These are phyloP conservation scores for Chlorociboria aeruginascens DNA, from an alignment of 495 filamentous ascomycete species.

Conservation along the genomic window DNA sequence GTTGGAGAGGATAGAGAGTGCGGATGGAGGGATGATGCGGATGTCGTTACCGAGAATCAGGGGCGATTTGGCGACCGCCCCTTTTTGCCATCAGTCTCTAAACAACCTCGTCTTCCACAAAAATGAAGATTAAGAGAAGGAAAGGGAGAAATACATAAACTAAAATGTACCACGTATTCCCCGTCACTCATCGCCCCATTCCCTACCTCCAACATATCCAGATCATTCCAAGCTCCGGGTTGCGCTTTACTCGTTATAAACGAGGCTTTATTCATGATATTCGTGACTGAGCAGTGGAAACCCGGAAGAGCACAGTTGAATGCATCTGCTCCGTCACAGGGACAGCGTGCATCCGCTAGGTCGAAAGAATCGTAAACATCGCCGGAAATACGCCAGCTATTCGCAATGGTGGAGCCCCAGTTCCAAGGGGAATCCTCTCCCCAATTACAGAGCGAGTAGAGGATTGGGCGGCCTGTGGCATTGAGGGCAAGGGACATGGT, in stretches of 20 bases:
- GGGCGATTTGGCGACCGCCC: slow-evolving; percentile 21
- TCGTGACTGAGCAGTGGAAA: slow-evolving; percentile 36
- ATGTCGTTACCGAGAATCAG: slow-evolving; percentile 34
- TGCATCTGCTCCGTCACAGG: slow-evolving; percentile 27
- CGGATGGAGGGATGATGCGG: slow-evolving; percentile 25
- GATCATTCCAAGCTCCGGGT: slow-evolving; percentile 47
- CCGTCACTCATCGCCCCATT: slow-evolving; percentile 42
- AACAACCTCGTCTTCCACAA: too few species aligned
- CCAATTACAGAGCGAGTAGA: slow-evolving; percentile 50
- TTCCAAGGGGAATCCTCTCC: slow-evolving; percentile 36
- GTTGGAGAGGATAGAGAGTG: slow-evolving; percentile 47
- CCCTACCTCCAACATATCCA: slow-evolving; percentile 61
- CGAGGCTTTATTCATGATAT: slow-evolving; percentile 40
- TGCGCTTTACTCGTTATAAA: slow-evolving; percentile 38
- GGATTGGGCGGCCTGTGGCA: slow-evolving; percentile 39
- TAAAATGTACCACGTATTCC: slow-evolving; percentile 32
- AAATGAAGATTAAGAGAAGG: not conserved
- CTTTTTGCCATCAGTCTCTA: slow-evolving; percentile 8
- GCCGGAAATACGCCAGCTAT: slow-evolving; percentile 44
- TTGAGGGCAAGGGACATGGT: slow-evolving; percentile 51
- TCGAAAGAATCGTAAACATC: slow-evolving; percentile 30
- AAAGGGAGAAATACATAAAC: slow-evolving; percentile 19
- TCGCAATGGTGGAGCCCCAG: slow-evolving; percentile 44
- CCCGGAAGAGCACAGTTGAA: slow-evolving; percentile 36
- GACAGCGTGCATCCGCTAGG: slow-evolving; percentile 25